Base-by-base conservation (phyloP, 2,329 filamentous ascomycete genomes). In the Sphaceloma murrayae region DNA sequence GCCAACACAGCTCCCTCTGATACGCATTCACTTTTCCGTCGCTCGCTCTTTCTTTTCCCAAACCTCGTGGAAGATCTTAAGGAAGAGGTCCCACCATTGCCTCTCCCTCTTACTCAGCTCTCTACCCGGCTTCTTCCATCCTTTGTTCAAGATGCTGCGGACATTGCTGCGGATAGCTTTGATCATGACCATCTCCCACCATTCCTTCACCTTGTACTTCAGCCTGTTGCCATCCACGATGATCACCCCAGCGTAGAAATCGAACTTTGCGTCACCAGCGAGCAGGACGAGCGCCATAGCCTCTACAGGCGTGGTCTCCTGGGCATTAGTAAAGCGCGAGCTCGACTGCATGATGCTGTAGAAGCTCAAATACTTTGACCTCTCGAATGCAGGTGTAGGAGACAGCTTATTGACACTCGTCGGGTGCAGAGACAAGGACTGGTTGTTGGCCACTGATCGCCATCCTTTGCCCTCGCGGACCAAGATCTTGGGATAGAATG, bases 261-360 rank as follows among this genome's bases (percentile, higher is more conserved):
- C 88, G 56, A 86, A 89, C 46, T 88, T 84, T 13, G 85, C 80
- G 50, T 96, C 89, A 26, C 88, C 91, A 48, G 87, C 91, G 43
- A 95, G 73, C 19, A 98, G 67, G 11, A 83, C 78, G 53, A 95
- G 76, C 8, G 87, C 79, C 51, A 95, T 83, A 32, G 87, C 81
- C 34, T 8, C 81, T 85, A 2, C 66, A 54, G 45, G 64, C 49
- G 55, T 54, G 1, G 85, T 93, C 58, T 94, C 86, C 53, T 95
- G 88, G 1, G 91, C 91, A 52, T 94, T 93, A 53, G 89, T 85
- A 55, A 82, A 80, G 49, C 73, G 74, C 73, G 80, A 85, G 66
- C 69, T 87, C 2, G 83, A 82, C 62, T 95, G 88, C 85, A 96
- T 94, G 51, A 96, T 94, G 60, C 94, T 84, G 65, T 96, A 96